Conservation (phyloP, 2,329 filamentous ascomycete species). For the Fusarium miscanthi region DNA sequence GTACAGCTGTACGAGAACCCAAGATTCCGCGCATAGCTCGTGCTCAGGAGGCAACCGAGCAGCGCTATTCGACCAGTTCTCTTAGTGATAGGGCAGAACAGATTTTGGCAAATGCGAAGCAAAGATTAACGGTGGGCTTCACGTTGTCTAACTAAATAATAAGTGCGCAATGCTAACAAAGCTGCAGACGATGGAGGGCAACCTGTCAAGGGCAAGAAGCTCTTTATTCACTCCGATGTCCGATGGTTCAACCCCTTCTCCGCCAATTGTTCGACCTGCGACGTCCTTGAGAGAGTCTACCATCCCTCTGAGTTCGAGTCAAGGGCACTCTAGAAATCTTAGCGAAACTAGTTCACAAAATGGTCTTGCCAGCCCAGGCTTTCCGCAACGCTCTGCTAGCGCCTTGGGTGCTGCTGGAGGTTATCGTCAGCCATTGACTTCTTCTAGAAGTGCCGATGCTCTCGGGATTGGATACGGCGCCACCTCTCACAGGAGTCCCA, state of each 20-base stretch:
- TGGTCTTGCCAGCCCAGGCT: constrained; percentile 46
- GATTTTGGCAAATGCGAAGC: constrained; percentile 93
- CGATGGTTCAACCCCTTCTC: constrained; percentile 65
- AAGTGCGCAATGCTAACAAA: constrained; percentile 21
- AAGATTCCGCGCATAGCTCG: constrained; percentile 19
- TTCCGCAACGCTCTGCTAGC: constrained; percentile 70
- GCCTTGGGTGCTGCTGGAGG: constrained; percentile 70
- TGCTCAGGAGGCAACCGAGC: constrained; percentile 53
- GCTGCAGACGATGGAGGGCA: constrained; percentile 88
- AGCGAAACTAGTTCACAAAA: constrained; percentile 48
- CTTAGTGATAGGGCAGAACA: constrained; percentile 86
- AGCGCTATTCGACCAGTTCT: constrained; percentile 76
- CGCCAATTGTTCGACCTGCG: constrained; percentile 53
- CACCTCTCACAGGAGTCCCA: constrained; percentile 53
- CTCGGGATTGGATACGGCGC: constrained; percentile 47
- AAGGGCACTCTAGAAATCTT: constrained; percentile 48
- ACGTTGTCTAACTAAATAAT: neutral
- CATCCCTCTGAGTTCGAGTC: constrained; percentile 29
- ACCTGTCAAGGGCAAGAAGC: constrained; percentile 81
- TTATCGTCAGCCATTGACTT: constrained; percentile 62
- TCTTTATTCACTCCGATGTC: constrained; percentile 65
- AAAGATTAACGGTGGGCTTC: constrained; percentile 79
- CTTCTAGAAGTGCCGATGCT: constrained; percentile 58
- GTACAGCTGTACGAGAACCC: constrained; percentile 49
- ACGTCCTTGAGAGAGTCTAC: constrained; percentile 40